These are phyloP conservation scores for Pseudonectria buxi DNA, from an alignment of 2,329 filamentous ascomycete genomes.

Conservation along the genomic window DNA sequence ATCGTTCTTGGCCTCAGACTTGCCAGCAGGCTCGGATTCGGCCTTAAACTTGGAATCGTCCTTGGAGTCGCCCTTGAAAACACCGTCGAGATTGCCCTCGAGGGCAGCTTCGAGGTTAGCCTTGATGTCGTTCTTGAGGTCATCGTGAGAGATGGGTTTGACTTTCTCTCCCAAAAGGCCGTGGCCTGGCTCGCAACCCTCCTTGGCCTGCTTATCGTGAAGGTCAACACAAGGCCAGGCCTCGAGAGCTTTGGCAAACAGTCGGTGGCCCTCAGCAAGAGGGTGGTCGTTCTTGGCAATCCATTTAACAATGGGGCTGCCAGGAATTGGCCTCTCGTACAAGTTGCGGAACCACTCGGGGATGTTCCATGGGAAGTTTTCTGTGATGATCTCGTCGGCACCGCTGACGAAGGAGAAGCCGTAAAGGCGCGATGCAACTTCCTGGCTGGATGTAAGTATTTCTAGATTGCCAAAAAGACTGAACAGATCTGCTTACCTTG, in stretches of 20 bases:
- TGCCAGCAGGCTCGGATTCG: too few species aligned
- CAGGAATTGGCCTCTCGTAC: neutral
- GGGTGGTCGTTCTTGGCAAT: constrained; percentile 1
- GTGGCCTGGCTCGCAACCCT: too few species aligned
- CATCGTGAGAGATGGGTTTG: too few species aligned
- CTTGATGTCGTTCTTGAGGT: neutral
- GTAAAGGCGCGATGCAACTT: constrained; percentile 4
- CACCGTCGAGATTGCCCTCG: too few species aligned
- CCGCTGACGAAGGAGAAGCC: neutral
- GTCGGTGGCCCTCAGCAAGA: neutral
- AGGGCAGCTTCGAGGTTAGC: too few species aligned
- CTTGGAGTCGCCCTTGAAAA: too few species aligned
- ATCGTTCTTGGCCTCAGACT: too few species aligned
- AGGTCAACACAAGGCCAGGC: too few species aligned
- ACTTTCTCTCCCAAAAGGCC: too few species aligned
- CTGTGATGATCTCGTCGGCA: neutral
- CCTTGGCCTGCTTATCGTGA: neutral
- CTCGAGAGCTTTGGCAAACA: too few species aligned
- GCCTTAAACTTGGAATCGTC: too few species aligned
- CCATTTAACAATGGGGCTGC: constrained; percentile 1
- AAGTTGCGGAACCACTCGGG: neutral
- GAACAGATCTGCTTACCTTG: neutral
- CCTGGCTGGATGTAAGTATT: neutral
- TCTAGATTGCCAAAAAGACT: too few species aligned
- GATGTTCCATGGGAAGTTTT: constrained; percentile 1